A percentile compares a stretch with the other conserved stretches of the same genome.
Evolutionary conservation across 2,329 filamentous ascomycete species (phyloP).

Genomic region (Stachybotrys echinatus): DNA sequence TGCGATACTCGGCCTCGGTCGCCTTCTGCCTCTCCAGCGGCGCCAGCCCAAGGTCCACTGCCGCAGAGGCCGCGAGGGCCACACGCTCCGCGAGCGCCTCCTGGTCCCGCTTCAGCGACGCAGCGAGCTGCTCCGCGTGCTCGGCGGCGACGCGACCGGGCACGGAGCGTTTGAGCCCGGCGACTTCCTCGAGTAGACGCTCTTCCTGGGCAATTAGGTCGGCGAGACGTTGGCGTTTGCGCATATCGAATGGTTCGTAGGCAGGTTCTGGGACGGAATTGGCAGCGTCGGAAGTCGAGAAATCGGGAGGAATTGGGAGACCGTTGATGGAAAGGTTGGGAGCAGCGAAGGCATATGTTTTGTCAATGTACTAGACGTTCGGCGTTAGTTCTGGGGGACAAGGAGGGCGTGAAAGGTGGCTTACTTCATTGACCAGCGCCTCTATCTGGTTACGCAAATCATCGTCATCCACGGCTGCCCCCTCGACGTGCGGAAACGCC

Average conservation of each 20-base stretch:
- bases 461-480: conserved; percentile 40
- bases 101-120: conserved; percentile 41
- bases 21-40: conserved; percentile 35
- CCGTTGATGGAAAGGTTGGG: conserved; percentile 62
- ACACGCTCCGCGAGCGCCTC: conserved; percentile 29
- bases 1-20: conserved; percentile 40
- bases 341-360: conserved; percentile 53
- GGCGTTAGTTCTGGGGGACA: background rate
- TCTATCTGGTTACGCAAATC: conserved; percentile 55
- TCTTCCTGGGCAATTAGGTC: conserved; percentile 58
- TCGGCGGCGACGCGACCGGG: conserved; percentile 38
- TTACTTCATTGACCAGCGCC: conserved; percentile 52
- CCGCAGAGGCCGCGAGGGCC: conserved; percentile 10
- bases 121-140: conserved; percentile 34
- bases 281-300: conserved; percentile 20
- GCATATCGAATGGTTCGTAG: conserved; percentile 57
- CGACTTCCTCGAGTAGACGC: conserved; percentile 59
- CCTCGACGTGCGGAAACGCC: conserved; percentile 60
- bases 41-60: conserved; percentile 21
- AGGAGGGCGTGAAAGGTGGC: conserved; percentile 1
- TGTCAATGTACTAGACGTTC: conserved; percentile 49
- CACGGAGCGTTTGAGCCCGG: conserved; percentile 50
- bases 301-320: conserved; percentile 37
- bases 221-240: conserved; percentile 53
- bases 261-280: conserved; percentile 19